Base-by-base conservation (phyloP, 257 asterid genomes). In the Coffea canephora region DNA sequence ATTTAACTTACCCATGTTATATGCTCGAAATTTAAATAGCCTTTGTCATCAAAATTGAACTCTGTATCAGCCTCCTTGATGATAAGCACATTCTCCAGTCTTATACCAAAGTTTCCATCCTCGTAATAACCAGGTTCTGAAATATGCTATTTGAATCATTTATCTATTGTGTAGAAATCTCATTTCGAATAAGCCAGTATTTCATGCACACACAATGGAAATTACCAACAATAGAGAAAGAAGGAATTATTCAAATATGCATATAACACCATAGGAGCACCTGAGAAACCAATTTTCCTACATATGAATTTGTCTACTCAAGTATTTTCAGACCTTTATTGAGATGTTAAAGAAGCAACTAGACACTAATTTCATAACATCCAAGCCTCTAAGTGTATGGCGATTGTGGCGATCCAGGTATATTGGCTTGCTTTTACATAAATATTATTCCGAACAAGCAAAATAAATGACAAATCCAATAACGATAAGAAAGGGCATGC, bases 111-210 rank as follows among this genome's bases (percentile, higher is more conserved):
- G 46, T 92, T 91, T 55, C 99, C 99, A 76, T 92, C 98, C 91
- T 96, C 99, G 1, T 96, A 96, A 81, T 94, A 96, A 74, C 99
- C 99, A 68, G 99, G 99, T 88, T 96, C 99, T 96, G 89, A 73
- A 82, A 84, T 74, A 77, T 16, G 69, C 75, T 78, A 75, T 39
- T 81, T 71, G 72, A 71, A 79, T 66, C 69, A 55, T 19, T 71
- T 76, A 54, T 43, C 27, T 45, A 31, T 48, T 43, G 31, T 46
- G 16, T 23, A 34, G 34, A 19, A 25, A 27, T 46, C 48, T 36
- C 11, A 70, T 27, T 12, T 23, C 1, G 21, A 23, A 41, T 19
- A 8, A 8, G 19, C 21, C 57, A 70, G 13, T 21, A 43, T 11
- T 70, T 45, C 57, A 70, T 76, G 45, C 64, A 18, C 8, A 65